Conservation (phyloP, 257 asterid species). For the Craterostigma plantagineum region DNA sequence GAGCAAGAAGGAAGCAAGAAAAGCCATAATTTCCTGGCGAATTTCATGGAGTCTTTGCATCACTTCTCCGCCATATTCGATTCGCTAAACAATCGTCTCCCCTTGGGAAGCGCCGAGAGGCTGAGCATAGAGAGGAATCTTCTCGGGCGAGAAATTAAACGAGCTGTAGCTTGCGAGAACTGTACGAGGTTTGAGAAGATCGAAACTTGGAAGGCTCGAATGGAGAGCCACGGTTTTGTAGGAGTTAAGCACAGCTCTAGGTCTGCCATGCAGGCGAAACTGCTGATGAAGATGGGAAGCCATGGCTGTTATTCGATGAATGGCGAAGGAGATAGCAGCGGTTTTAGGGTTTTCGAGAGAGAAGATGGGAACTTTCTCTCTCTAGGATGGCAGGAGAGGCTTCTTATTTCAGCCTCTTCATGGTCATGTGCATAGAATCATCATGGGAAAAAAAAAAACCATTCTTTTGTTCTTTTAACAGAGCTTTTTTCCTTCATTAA, state of each 20-base stretch:
- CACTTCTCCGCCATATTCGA: conserved; percentile 67
- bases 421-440: conserved; percentile 20
- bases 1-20: conserved; percentile 71
- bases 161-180: conserved; percentile 16
- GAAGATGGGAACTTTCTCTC: conserved; percentile 58
- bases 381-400: conserved; percentile 77
- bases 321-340: conserved; percentile 44
- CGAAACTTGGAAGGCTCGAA: conserved; percentile 47
- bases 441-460: too few relatives aligned
- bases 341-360: conserved; percentile 49
- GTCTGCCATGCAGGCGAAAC: conserved; percentile 44
- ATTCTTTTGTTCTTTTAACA: too few relatives aligned
- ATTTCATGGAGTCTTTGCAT: conserved; percentile 67
- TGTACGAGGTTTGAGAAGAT: conserved; percentile 24
- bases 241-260: conserved; percentile 26
- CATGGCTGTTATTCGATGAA: conserved; percentile 16
- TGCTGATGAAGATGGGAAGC: conserved; percentile 54
- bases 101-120: conserved; percentile 44
- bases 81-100: conserved; percentile 54
- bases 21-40: conserved; percentile 39
- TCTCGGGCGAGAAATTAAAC: conserved; percentile 49
- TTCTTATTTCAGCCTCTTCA: conserved; percentile 54
- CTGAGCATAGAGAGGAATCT: conserved; percentile 45
- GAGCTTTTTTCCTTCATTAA: too few relatives aligned
- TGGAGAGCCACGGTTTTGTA: conserved; percentile 41